Evolutionary conservation across 768 basidiomycete species (phyloP), one percentile per base, ranked within the genome.

Genomic region (Galerina sulciceps): DNA sequence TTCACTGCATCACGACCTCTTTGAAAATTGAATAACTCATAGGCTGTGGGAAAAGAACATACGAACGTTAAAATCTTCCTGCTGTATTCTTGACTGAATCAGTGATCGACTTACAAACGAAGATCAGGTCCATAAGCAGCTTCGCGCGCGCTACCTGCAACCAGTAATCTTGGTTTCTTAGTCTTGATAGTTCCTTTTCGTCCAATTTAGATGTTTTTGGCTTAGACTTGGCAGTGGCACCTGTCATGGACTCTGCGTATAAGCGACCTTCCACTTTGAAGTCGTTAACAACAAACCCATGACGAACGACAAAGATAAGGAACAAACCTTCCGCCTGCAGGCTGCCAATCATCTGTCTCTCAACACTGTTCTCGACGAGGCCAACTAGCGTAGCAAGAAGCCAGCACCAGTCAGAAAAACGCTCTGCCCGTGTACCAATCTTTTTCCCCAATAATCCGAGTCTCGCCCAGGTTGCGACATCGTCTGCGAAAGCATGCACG

Each of bases 381-480:
- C 87, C 87, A 11, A 91, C 91, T 31, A 94, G 76, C 0, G 91
- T 94, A 14, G 88, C 79, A 26, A 90, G 75, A 61, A 94, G 81
- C 93, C 92, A 94, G 69, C 92, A 93, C 89, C 90, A 93, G 71
- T 94, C 86, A 1, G 92, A 85, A 67, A 93, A 85, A 10, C 85
- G 82, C 36, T 78, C 91, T 3, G 91, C 93, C 36, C 86, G 83
- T 49, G 83, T 80, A 15, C 93, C 93, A 1, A 82, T 73, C 49
- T 77, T 80, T 63, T 83, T 81, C 5, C 89, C 85, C 4, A 94
- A 64, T 10, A 94, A 73, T 1, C 92, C 93, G 26, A 94, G 73
- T 58, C 78, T 79, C 11, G 89, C 85, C 64, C 87, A 84, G n/a
- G 91, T 92, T 46, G 83, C 81, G n/a, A 91, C 70, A 73, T 94